These are phyloP conservation scores for Mychonastes homosphaera DNA, from an alignment of 139 green algal species.

Conservation along the genomic window DNA sequence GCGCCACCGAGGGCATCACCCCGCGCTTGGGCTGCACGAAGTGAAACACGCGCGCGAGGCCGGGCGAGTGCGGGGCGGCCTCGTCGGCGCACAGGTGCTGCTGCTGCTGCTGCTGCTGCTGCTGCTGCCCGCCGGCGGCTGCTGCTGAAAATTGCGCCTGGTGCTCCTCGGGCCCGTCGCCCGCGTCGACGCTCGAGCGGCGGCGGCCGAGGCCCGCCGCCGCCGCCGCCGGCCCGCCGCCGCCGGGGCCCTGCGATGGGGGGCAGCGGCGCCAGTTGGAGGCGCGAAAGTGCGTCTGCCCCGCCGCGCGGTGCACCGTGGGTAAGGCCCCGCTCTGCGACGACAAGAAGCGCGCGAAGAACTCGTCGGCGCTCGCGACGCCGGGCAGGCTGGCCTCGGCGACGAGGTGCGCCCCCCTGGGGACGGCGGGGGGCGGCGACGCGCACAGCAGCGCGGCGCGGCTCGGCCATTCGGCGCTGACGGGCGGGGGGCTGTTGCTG, in stretches of 20 bases:
- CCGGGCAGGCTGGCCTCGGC: too few relatives aligned
- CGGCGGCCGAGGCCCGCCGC: neutral
- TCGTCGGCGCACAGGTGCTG: neutral
- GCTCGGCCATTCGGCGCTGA: too few relatives aligned
- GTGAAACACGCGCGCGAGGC: slow-evolving; percentile 8
- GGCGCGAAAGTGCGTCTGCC: slow-evolving; percentile 14
- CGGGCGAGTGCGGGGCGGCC: neutral
- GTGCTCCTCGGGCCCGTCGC: neutral
- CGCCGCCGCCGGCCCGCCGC: neutral
- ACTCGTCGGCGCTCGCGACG: too few relatives aligned
- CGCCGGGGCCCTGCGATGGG: neutral
- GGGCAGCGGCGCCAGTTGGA: slow-evolving; percentile 12
- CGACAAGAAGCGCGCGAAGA: too few relatives aligned
- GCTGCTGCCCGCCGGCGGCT: neutral
- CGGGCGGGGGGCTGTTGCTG: too few relatives aligned
- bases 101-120: neutral
- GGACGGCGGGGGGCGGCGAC: too few relatives aligned
- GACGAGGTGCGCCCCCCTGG: too few relatives aligned
- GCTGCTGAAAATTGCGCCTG: neutral
- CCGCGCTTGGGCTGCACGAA: slow-evolving; percentile 24
- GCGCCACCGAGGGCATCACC: neutral
- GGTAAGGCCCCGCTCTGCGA: too few relatives aligned
- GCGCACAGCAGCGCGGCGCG: too few relatives aligned
- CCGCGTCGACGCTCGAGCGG: neutral
- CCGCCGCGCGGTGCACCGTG: slow-evolving; percentile 8